Percentiles rank a stretch among this genome's conserved stretches.
These are phyloP conservation scores for Nymphaea thermarum DNA, from an alignment of 164 flowering plant genomes.

Conservation along the genomic window DNA sequence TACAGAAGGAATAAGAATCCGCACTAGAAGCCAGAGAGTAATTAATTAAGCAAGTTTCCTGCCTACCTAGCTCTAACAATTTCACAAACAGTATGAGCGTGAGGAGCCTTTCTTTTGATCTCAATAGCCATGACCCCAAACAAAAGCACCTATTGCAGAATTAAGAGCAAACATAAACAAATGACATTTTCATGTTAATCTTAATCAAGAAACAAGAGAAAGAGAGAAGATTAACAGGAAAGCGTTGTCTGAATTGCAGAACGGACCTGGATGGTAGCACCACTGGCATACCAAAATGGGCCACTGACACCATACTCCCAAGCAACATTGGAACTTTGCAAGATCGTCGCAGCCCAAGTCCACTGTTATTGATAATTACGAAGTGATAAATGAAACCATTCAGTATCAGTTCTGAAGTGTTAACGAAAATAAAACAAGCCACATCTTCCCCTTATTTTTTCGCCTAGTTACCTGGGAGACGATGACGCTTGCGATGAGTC, in stretches of 20 bases:
- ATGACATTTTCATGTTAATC: neutral
- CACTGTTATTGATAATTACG: conserved; percentile 31
- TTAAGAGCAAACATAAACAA: neutral
- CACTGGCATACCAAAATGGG: conserved; percentile 98
- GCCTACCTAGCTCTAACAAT: conserved; percentile 82
- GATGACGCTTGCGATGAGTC: conserved; percentile 92
- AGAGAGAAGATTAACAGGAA: neutral
- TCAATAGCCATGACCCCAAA: conserved; percentile 95
- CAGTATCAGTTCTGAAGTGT: neutral
- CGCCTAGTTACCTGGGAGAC: conserved; percentile 67
- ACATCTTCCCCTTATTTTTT: neutral
- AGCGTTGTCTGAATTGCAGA: neutral
- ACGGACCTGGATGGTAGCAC: conserved; percentile 84
- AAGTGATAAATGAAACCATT: neutral
- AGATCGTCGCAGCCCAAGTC: conserved; percentile 98
- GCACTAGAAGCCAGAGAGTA: too few species aligned
- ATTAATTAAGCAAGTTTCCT: neutral
- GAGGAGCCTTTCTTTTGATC: conserved; percentile 93
- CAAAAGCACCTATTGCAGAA: conserved; percentile 51
- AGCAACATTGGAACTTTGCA: conserved; percentile 96
- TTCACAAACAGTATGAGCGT: conserved; percentile 94
- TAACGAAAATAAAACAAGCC: neutral
- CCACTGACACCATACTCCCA: conserved; percentile 97
- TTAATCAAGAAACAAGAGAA: neutral
- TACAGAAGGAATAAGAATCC: too few species aligned